Evolutionary conservation across 306 rosid species (phyloP), one percentile per base, ranked within the genome.

Genomic region (Castanopsis chinensis): DNA sequence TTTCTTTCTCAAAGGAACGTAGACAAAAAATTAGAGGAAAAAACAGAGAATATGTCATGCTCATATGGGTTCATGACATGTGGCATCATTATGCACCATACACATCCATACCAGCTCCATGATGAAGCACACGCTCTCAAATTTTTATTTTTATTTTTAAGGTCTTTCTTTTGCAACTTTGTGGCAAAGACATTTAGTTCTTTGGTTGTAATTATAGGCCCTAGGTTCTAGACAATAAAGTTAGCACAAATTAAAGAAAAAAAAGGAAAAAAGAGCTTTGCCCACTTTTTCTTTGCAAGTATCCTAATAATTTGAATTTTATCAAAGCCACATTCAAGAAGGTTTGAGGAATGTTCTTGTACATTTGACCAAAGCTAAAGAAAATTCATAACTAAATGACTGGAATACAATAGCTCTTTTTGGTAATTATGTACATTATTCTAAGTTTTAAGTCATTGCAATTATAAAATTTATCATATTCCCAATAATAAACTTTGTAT

Each of bases 41-140:
- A 45, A 71, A 33, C 19, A 82, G 80, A 73, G 72, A 73, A 49
- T 49, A 49, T 12, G 12, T 8, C 11, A 8, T 41, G 53, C 15
- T 49, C 53, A 49, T 78, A 80, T 64, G 77, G 74, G 63, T 11
- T 28, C 64, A 82, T 69, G 71, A 15, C 59, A 79, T 78, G 69
- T 73, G 45, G 51, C 73, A 72, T 77, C 72, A 74, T 56, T 73
- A 0, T 73, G 56, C 70, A 71, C 76, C 80, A 76, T 77, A 58
- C 77, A 71, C 82, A 82, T 75, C 83, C 83, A 81, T 61, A 60
- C 70, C 43, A 78, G 37, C 71, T 74, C 14, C 71, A 80, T 85
- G 79, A 85, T 87, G 85, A 63, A 77, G 69, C 59, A 37, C 85
- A 69, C 78, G 85, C 83, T 76, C 56, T 52, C 37, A 12, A 69